Base-by-base conservation (phyloP, 23 red algal species). In the Pyropia yezoensis region DNA sequence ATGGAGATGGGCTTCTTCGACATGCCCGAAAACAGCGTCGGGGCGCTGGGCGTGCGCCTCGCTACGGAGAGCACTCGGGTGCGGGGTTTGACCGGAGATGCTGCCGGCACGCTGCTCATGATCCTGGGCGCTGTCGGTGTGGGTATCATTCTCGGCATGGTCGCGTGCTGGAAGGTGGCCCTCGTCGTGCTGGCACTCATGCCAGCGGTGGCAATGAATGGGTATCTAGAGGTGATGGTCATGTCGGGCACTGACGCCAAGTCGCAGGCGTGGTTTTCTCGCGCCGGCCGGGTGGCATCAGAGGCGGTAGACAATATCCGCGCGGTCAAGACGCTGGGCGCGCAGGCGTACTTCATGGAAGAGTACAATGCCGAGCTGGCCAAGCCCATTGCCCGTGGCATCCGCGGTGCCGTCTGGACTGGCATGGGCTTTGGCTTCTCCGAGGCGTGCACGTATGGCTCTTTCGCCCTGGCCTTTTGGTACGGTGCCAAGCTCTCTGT, bases 381-480 rank as follows among this genome's bases (percentile, higher is more conserved):
- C 34, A 30, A 32, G 17, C 85, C 85, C 19, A 25, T 70, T 19
- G 24, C 53, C 9, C 66, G 67, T 68, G 85, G 74, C 27, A 65
- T 50, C 16, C 50, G 54, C 54, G 22, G 62, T 3, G 79, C 74
- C 50, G 50, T 81, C 3, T 54, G 68, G 26, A 70, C 67, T 14
- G 89, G 89, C 54, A 52, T 95, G n/a, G 72, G 72, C 15, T 85
- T 81, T 66, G 89, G 89, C 11, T 69, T 95, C 50, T 65, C 63
- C 18, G 78, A 81, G 65, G 67, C 72, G 18, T 66, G 75, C 26
- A 54, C 69, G 29, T 78, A 62, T 27, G 77, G 59, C 23, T 51
- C 85, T 5, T 95, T 72, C 70, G 80, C 79, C 11, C 39, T 95
- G 54, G 70, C 79, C 6, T 86, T 87, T 66, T 95, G 80, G 79